A percentile compares a stretch with the other conserved stretches of the same genome.
These are phyloP conservation scores for Cetradonia linearis DNA, from an alignment of 495 filamentous ascomycete species.

Conservation along the genomic window DNA sequence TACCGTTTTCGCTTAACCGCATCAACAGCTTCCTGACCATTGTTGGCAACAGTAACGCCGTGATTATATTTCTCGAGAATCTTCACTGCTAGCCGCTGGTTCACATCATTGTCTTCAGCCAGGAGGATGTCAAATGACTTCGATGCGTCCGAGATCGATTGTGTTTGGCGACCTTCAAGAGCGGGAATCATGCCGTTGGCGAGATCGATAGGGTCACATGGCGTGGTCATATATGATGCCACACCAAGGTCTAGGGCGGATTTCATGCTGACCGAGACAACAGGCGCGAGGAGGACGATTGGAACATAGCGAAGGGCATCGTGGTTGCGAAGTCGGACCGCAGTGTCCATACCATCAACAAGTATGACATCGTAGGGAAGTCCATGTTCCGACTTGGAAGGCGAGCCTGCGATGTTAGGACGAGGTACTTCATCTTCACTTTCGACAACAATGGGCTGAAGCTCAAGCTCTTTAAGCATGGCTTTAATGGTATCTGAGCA, in stretches of 20 bases:
- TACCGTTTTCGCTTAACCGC: slow-evolving; percentile 66
- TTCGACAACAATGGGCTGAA: slow-evolving; percentile 74
- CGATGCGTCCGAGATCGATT: slow-evolving; percentile 84
- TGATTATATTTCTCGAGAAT: slow-evolving; percentile 98
- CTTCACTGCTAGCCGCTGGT: slow-evolving; percentile 91
- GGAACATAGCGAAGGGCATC: slow-evolving; percentile 98
- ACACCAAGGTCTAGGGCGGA: slow-evolving; percentile 93
- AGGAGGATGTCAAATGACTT: slow-evolving; percentile 93
- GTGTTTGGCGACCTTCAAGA: slow-evolving; percentile 84
- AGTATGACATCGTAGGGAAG: slow-evolving; percentile 90
- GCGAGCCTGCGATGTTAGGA: slow-evolving; percentile 47
- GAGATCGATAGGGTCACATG: slow-evolving; percentile 87
- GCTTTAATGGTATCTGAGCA: slow-evolving; percentile 60
- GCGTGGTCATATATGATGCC: slow-evolving; percentile 97
- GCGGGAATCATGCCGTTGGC: slow-evolving; percentile 99
- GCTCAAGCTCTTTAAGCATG: slow-evolving; percentile 68
- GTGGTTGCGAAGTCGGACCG: slow-evolving; percentile 68
- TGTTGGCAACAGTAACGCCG: slow-evolving; percentile 89
- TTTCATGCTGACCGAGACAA: slow-evolving; percentile 87
- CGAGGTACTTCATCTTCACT: slow-evolving; percentile 48
- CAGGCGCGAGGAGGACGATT: slow-evolving; percentile 83
- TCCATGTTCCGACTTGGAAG: slow-evolving; percentile 47
- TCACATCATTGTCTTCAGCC: slow-evolving; percentile 96
- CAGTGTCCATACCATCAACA: slow-evolving; percentile 87
- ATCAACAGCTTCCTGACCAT: slow-evolving; percentile 86